A percentile compares a stretch with the other conserved stretches of the same genome.
These are phyloP conservation scores for Syzygium grande DNA, from an alignment of 345 rosid genomes.

Conservation along the genomic window DNA sequence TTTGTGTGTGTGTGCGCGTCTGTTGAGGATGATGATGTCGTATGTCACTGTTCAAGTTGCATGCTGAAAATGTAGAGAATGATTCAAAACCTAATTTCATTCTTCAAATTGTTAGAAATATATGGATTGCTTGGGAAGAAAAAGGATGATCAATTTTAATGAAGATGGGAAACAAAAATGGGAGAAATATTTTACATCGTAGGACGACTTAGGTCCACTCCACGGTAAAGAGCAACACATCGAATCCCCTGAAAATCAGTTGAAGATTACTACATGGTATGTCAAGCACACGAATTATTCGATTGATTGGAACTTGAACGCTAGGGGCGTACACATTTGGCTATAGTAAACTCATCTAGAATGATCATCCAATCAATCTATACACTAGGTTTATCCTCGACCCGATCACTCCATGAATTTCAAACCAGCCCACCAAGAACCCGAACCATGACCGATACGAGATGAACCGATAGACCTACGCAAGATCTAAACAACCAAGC, in stretches of 20 bases:
- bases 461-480: not conserved
- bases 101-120: not conserved
- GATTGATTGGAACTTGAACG: not conserved
- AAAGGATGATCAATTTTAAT: not conserved
- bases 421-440: not conserved
- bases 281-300: not conserved
- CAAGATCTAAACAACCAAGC: not conserved
- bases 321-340: not conserved
- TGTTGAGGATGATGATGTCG: not conserved
- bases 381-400: not conserved
- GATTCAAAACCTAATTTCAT: not conserved
- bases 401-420: fast-evolving
- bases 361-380: not conserved
- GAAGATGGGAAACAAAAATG: not conserved
- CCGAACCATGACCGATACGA: not conserved
- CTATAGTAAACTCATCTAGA: not conserved
- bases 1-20: not conserved
- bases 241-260: not conserved
- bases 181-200: not conserved
- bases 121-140: not conserved
- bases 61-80: not conserved
- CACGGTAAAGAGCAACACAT: not conserved
- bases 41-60: not conserved
- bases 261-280: not conserved
- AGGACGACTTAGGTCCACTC: not conserved